Base-by-base conservation (phyloP, 768 basidiomycete species). In the Amylocystis lapponica region DNA sequence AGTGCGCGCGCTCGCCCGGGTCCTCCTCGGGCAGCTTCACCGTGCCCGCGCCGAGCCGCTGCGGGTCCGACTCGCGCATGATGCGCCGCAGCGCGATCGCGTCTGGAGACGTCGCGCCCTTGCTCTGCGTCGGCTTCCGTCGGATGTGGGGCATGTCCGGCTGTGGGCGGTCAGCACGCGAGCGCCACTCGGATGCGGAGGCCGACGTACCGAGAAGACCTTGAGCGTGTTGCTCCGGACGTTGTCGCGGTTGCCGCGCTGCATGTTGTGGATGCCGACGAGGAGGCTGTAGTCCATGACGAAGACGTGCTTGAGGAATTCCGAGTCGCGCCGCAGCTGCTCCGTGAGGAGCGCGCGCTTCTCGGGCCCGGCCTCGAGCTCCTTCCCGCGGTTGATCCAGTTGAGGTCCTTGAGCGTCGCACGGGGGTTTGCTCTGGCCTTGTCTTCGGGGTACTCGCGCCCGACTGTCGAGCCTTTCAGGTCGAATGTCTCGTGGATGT, bases 261-360 rank as follows among this genome's bases (percentile, higher is more conserved):
- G 75, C 79, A 94, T 82, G 56, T 83, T 86, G 65, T 99, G 96
- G 36, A 96, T 89, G 1, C 96, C 96, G 13, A 98, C 82, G 33
- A 99, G 75, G 20, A 99, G 68, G 50, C 86, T 90, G 61, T 99
- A 98, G 63, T 98, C 96, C 94, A 98, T 97, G 43, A 99, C 94
- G 33, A 79, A 68, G 16, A 96, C 71, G 50, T 65, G 63, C 66
- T 86, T 86, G 61, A 99, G 63, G 52, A 97, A 79, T 64, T 89
- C 90, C 17, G 83, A 72, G 56, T 99, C 96, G 39, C 93, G 68
- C 50, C 86, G 68, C 27, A 99, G 65, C 68, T 99, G 96, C 62
- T 97, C 96, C 11, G 85, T 81, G 58, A 99, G 68, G 41, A 95
- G 64, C 4, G 92, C 91, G 35, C 87, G 69, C 66, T 98, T 99